Evolutionary conservation across 1,139 yeast genomes (phyloP).

Genomic region (Geotrichum aggregatum): DNA sequence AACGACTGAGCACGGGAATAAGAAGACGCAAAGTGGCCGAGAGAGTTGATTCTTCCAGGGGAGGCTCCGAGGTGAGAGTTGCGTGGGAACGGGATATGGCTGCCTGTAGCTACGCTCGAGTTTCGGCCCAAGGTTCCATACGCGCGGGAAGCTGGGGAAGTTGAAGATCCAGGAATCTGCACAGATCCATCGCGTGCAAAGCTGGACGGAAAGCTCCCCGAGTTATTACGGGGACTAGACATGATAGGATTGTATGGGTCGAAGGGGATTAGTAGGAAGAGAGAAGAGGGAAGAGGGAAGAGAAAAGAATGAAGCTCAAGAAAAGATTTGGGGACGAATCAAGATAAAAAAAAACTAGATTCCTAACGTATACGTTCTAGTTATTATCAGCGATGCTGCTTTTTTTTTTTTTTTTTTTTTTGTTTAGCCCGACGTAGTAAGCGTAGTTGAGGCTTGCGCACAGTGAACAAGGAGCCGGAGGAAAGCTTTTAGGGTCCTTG

Average conservation of each 20-base stretch:
- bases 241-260: neutral
- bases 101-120: neutral
- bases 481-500: too few relatives aligned
- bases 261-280: too few relatives aligned
- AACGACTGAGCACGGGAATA: slow-evolving; percentile 73
- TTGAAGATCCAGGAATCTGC: neutral
- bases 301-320: neutral
- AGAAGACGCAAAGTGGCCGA: slow-evolving; percentile 76
- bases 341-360: too few relatives aligned
- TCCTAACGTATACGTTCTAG: too few relatives aligned
- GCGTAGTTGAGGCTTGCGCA: too few relatives aligned
- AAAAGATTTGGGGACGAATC: too few relatives aligned
- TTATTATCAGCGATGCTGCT: too few relatives aligned
- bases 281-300: too few relatives aligned
- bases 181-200: slow-evolving; percentile 4
- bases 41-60: slow-evolving; percentile 48
- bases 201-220: slow-evolving; percentile 11
- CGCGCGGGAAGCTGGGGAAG: neutral
- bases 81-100: neutral
- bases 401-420: too few relatives aligned
- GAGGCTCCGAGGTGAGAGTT: neutral
- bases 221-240: neutral
- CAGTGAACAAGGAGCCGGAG: too few relatives aligned
- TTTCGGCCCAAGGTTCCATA: slow-evolving; percentile 9
- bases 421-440: too few relatives aligned